phyloP scores from a whole-genome alignment of 306 rosid genomes.

The Medicago lupulina region DNA sequence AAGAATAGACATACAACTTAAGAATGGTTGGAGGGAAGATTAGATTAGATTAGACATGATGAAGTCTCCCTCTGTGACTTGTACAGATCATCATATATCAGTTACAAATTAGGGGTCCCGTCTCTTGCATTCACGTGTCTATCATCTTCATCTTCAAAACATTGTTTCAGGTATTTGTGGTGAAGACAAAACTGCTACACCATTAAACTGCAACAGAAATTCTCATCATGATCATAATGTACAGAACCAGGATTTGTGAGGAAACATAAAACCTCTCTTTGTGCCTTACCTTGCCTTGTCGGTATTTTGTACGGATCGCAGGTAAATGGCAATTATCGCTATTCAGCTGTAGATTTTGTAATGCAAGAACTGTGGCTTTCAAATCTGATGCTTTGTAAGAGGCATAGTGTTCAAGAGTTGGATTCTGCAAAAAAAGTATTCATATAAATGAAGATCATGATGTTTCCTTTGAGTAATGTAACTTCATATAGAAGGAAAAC shows the following conservation, averaged over 20 bases:
- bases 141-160: slow-evolving; percentile 47
- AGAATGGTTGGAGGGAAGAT: no score
- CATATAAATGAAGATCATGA: slow-evolving; percentile 10
- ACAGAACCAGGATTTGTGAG: background rate
- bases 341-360: slow-evolving; percentile 84
- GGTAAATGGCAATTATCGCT: slow-evolving; percentile 63
- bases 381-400: slow-evolving; percentile 73
- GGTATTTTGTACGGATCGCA: slow-evolving; percentile 70
- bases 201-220: slow-evolving; percentile 60
- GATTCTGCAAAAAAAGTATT: slow-evolving; percentile 55
- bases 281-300: slow-evolving; percentile 68
- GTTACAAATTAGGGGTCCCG: slow-evolving; percentile 41
- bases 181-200: slow-evolving; percentile 76
- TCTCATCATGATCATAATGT: slow-evolving; percentile 12
- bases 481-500: slow-evolving; percentile 16
- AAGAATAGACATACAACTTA: slow-evolving; percentile 41
- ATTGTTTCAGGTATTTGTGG: slow-evolving; percentile 68
- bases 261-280: background rate
- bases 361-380: slow-evolving; percentile 71
- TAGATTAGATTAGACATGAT: slow-evolving; percentile 16
- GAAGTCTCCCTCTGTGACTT: slow-evolving; percentile 40
- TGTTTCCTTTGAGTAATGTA: slow-evolving; percentile 10
- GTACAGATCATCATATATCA: slow-evolving; percentile 15
- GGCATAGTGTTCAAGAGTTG: slow-evolving; percentile 81
- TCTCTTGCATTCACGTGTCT: slow-evolving; percentile 42